Conservation (phyloP, 192 early-diverging fungal species). For the Chytriomyces confervae region DNA sequence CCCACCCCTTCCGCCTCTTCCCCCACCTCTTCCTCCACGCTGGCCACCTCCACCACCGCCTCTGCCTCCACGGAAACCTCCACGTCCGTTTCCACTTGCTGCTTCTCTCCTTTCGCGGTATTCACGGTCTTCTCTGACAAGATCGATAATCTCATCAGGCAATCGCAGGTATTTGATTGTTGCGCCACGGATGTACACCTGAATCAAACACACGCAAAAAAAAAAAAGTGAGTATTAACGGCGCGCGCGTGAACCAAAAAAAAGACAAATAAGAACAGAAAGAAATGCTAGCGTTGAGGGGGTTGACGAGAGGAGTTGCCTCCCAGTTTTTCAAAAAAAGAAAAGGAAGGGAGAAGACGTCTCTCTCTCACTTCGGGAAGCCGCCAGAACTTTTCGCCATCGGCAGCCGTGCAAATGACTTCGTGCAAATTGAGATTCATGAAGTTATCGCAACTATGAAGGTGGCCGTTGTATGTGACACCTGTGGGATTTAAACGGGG, state of each 20-base stretch:
- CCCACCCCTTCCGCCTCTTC: neutral
- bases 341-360: neutral
- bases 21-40: slow-evolving; percentile 29
- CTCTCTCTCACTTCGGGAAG: slow-evolving; percentile 72
- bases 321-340: no score
- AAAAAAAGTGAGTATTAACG: no score
- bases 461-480: slow-evolving; percentile 97
- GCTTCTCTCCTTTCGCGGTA: slow-evolving; percentile 30
- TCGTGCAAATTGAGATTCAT: slow-evolving; percentile 97
- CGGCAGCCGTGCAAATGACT: slow-evolving; percentile 91
- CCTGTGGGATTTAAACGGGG: slow-evolving; percentile 48
- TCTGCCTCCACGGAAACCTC: slow-evolving; percentile 20
- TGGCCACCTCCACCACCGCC: slow-evolving; percentile 36
- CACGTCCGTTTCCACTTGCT: slow-evolving; percentile 24
- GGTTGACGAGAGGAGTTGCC: no score
- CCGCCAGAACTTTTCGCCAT: slow-evolving; percentile 92
- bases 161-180: slow-evolving; percentile 75
- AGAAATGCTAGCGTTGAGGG: no score
- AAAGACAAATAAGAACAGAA: no score
- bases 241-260: no score
- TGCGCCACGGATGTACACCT: slow-evolving; percentile 86
- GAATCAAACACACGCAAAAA: no score
- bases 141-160: slow-evolving; percentile 89
- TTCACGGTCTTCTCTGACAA: slow-evolving; percentile 47
- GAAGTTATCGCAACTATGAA: slow-evolving; percentile 95